Percentiles rank a stretch among this genome's conserved stretches.
Conservation (phyloP, 73 alveolate species). For the Effrenium voratum region DNA sequence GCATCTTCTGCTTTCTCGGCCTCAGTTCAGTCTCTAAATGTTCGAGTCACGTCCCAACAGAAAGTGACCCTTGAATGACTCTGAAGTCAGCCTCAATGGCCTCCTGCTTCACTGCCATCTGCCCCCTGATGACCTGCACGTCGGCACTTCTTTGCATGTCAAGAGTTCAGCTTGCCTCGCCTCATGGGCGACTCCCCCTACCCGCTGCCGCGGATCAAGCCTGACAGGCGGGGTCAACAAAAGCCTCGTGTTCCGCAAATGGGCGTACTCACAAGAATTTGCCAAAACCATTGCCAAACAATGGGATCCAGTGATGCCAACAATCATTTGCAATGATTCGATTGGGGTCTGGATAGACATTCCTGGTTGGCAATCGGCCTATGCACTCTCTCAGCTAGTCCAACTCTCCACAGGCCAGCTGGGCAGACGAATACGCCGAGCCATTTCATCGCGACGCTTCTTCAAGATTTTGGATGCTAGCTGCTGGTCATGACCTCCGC, state of each 20-base stretch:
- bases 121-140: slow-evolving; percentile 15
- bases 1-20: slow-evolving; percentile 92
- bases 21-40: neutral
- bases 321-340: too few species aligned
- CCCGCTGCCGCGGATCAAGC: slow-evolving; percentile 92
- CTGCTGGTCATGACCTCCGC: slow-evolving; percentile 74
- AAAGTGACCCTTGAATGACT: neutral
- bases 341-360: too few species aligned
- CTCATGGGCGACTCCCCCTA: slow-evolving; percentile 90
- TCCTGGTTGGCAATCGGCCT: neutral
- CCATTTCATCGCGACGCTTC: slow-evolving; percentile 94
- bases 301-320: too few species aligned
- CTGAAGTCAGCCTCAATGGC: slow-evolving; percentile 25
- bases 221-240: neutral
- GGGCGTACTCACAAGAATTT: neutral
- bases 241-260: neutral
- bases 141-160: neutral
- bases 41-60: neutral
- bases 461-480: slow-evolving; percentile 77
- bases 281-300: neutral
- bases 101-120: slow-evolving; percentile 36
- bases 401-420: neutral
- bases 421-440: slow-evolving; percentile 84
- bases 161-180: neutral
- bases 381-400: neutral